Evolutionary conservation across 305 asterid genomes (phyloP).

Genomic region (Lippia alba): DNA sequence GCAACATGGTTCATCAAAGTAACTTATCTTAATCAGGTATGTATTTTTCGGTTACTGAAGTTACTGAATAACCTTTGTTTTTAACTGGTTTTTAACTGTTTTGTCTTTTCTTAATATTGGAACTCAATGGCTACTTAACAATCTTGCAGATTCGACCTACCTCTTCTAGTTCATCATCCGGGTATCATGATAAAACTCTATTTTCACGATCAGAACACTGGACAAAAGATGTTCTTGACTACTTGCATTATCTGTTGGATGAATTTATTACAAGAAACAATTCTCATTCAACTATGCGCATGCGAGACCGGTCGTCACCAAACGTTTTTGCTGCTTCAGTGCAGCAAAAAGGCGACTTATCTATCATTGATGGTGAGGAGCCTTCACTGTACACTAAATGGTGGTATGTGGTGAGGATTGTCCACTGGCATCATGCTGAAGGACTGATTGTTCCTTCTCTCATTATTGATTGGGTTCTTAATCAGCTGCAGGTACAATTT

Average conservation of each 20-base stretch:
- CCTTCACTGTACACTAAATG: conserved; percentile 93
- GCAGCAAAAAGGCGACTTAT: conserved; percentile 64
- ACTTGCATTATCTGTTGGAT: conserved; percentile 88
- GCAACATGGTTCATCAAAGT: conserved; percentile 99
- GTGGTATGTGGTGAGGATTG: conserved; percentile 97
- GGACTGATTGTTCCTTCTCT: conserved; percentile 90
- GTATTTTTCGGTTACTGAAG: conserved; percentile 29
- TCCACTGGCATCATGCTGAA: conserved; percentile 96
- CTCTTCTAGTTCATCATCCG: conserved; percentile 76
- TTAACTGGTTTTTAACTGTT: background rate
- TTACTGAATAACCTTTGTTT: conserved; percentile 11
- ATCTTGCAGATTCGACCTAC: conserved; percentile 79
- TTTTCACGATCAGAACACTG: conserved; percentile 91
- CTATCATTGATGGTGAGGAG: conserved; percentile 68
- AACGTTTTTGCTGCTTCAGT: conserved; percentile 68
- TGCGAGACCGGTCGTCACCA: conserved; percentile 75
- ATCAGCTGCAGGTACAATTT: conserved; percentile 85
- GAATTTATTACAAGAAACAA: conserved; percentile 77
- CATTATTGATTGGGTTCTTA: conserved; percentile 95
- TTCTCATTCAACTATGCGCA: conserved; percentile 60
- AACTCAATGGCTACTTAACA: conserved; percentile 31
- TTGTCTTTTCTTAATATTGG: conserved; percentile 26
- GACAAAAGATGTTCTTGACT: conserved; percentile 95
- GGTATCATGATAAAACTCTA: conserved; percentile 77
- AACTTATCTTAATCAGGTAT: conserved; percentile 97